These are phyloP conservation scores for Lumnitzera littorea DNA, from an alignment of 345 rosid genomes.

Conservation along the genomic window DNA sequence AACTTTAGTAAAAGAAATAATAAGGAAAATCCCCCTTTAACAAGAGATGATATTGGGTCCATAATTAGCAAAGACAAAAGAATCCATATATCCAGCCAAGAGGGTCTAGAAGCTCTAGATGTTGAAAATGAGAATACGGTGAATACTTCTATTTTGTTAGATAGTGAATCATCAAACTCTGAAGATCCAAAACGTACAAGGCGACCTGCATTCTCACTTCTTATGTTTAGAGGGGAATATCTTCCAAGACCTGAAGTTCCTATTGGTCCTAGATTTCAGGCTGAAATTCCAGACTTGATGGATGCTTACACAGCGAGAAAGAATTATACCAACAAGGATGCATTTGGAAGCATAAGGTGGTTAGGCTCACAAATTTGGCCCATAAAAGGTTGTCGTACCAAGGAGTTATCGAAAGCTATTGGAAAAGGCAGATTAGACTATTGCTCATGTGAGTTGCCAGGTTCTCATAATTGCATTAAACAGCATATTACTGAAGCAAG, in stretches of 20 bases:
- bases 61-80: conserved; percentile 1
- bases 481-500: conserved; percentile 22
- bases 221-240: conserved; percentile 9
- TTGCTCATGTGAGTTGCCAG: conserved; percentile 27
- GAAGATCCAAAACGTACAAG: conserved; percentile 2
- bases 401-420: conserved; percentile 13
- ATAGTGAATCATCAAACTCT: conserved; percentile 3
- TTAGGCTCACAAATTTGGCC: conserved; percentile 41
- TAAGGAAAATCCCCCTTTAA: background rate
- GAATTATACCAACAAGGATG: conserved; percentile 22
- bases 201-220: conserved; percentile 2
- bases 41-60: conserved; percentile 5
- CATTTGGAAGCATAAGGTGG: conserved; percentile 30
- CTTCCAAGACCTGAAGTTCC: conserved; percentile 24
- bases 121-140: conserved; percentile 8
- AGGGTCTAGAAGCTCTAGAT: conserved; percentile 3
- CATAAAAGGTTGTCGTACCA: conserved; percentile 10
- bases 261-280: conserved; percentile 38
- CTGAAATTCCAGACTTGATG: conserved; percentile 33
- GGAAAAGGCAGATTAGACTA: conserved; percentile 29
- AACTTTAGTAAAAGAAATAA: conserved; percentile 4
- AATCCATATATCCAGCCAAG: conserved; percentile 10
- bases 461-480: conserved; percentile 25
- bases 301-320: conserved; percentile 16
- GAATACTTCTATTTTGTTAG: conserved; percentile 7